Evolutionary conservation across 805 yeast genomes (phyloP).

Genomic region (Sugiyamaella chiloensis): DNA sequence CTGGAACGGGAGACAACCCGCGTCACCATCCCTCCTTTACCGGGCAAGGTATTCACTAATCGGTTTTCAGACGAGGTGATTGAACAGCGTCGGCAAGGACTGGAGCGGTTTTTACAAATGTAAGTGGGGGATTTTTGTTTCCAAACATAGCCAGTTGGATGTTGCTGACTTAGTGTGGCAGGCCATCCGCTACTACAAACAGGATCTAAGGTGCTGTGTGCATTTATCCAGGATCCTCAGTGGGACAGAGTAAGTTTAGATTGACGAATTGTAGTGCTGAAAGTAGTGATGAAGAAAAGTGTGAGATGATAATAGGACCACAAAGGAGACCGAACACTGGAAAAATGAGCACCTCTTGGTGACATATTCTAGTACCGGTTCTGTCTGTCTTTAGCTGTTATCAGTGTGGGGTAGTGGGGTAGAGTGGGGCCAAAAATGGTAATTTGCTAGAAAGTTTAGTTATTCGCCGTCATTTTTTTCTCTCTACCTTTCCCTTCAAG

Average conservation of each 20-base stretch:
- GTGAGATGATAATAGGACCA: no score
- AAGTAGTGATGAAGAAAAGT: background rate
- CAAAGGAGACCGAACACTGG: no score
- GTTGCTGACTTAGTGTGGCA: conserved; percentile 51
- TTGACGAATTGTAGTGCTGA: background rate
- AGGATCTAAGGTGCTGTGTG: conserved; percentile 70
- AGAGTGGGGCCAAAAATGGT: background rate
- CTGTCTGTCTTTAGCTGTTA: background rate
- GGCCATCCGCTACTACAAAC: conserved; percentile 94
- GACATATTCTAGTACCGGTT: no score
- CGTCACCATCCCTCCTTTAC: conserved; percentile 81
- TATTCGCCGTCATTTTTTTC: no score
- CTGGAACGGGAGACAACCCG: conserved; percentile 72
- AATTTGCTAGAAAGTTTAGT: no score
- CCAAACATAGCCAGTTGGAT: no score
- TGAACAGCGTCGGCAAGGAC: conserved; percentile 76
- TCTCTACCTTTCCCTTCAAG: no score
- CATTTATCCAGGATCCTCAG: conserved; percentile 81
- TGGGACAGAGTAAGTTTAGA: conserved; percentile 52
- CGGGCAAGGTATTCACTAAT: conserved; percentile 80
- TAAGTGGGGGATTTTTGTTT: conserved; percentile 22
- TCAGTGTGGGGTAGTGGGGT: background rate
- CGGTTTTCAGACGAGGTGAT: conserved; percentile 80
- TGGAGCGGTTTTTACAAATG: conserved; percentile 68
- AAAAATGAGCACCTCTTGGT: no score